phyloP scores from a whole-genome alignment of 2,329 filamentous ascomycete genomes.

The Diaporthe amygdali region DNA sequence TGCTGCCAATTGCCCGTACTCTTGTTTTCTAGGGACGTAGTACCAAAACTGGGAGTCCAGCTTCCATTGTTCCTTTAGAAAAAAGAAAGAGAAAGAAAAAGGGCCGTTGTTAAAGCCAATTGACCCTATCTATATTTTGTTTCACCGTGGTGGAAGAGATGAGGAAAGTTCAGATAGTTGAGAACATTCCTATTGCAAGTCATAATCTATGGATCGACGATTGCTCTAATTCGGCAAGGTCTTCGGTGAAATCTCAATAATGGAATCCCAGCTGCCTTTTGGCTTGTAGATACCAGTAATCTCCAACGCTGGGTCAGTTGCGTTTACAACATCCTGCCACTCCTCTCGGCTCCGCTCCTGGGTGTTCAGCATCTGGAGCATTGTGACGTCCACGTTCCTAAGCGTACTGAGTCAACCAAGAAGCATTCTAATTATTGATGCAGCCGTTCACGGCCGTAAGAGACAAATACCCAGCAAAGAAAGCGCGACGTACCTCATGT shows the following conservation, averaged over 20 bases:
- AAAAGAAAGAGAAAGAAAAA: too few relatives aligned
- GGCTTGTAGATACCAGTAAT: neutral
- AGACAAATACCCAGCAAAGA: neutral
- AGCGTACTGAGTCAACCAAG: neutral
- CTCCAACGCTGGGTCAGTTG: neutral
- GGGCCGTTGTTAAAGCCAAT: too few relatives aligned
- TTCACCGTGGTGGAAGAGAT: too few relatives aligned
- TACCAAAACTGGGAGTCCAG: too few relatives aligned
- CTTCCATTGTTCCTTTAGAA: too few relatives aligned
- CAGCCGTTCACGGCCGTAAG: neutral
- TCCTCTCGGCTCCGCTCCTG: conserved; percentile 1
- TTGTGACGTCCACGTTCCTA: neutral
- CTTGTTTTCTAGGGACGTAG: too few relatives aligned
- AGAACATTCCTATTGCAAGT: neutral
- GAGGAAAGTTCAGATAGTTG: too few relatives aligned
- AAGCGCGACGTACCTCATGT: neutral
- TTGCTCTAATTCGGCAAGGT: neutral
- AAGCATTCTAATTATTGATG: too few relatives aligned
- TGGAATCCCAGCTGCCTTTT: neutral
- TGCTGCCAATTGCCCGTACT: too few relatives aligned
- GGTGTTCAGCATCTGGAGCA: neutral
- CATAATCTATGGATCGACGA: neutral
- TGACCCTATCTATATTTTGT: too few relatives aligned
- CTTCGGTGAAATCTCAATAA: neutral
- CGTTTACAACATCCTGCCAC: neutral